phyloP scores from a whole-genome alignment of 805 yeast species.

The Kuraishia floccosa region DNA sequence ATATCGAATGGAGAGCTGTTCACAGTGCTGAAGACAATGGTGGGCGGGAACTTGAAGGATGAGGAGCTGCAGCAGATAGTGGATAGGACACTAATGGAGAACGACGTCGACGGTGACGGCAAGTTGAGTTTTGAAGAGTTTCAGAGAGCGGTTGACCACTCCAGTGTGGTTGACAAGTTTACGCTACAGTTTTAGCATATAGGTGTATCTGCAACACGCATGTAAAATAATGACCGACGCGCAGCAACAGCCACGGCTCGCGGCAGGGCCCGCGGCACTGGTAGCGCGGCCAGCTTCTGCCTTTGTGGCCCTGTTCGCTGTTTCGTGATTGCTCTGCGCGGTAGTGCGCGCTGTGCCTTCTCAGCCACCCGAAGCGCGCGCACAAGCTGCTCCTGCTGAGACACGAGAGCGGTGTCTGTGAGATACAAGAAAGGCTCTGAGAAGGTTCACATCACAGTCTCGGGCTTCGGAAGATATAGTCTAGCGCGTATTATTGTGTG shows the following conservation, averaged over 20 bases:
- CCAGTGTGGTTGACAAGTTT: constrained; percentile 15
- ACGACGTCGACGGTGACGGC: constrained; percentile 83
- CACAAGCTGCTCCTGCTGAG: no score
- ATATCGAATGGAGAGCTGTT: constrained; percentile 93
- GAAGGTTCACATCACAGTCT: no score
- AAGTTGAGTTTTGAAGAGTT: constrained; percentile 81
- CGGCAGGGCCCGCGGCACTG: not conserved
- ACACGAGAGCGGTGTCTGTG: no score
- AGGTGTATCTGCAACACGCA: no score
- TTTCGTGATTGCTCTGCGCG: no score
- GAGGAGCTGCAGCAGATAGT: constrained; percentile 90
- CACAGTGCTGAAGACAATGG: constrained; percentile 92
- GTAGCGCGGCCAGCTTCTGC: no score
- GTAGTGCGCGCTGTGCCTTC: no score
- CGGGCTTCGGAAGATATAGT: no score
- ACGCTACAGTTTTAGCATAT: constrained; percentile 1
- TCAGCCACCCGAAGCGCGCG: no score
- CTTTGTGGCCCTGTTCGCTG: no score
- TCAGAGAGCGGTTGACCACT: constrained; percentile 46
- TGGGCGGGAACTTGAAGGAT: constrained; percentile 80
- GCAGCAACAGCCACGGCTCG: not conserved
- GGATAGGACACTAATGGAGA: constrained; percentile 93
- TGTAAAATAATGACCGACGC: not conserved
- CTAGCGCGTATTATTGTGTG: no score
- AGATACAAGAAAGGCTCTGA: no score